Percentiles rank a stretch among this genome's conserved stretches.
phyloP scores from a whole-genome alignment of 345 rosid genomes.

The Acer campestre region DNA sequence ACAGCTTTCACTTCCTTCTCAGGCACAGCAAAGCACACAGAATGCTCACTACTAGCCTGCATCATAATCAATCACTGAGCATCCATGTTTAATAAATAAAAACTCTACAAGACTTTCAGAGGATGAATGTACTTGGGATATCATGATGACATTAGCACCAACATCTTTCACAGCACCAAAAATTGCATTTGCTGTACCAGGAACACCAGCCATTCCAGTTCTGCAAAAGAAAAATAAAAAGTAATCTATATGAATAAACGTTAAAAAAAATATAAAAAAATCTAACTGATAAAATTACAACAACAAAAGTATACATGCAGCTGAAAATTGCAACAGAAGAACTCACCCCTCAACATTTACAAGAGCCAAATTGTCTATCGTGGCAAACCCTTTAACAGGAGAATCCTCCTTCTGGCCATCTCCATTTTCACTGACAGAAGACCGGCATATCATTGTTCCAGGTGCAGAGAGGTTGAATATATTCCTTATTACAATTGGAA shows the following conservation, averaged over 20 bases:
- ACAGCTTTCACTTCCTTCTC: slow-evolving; percentile 96
- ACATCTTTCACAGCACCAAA: slow-evolving; percentile 95
- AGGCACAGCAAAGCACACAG: slow-evolving; percentile 98
- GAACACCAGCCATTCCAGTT: slow-evolving; percentile 99
- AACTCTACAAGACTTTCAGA: slow-evolving; percentile 11
- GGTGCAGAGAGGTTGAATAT: slow-evolving; percentile 88
- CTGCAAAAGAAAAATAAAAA: slow-evolving; percentile 38
- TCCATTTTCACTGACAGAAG: slow-evolving; percentile 48
- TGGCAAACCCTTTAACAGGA: slow-evolving; percentile 94
- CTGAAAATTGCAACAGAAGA: slow-evolving; percentile 4
- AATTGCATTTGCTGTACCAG: slow-evolving; percentile 95
- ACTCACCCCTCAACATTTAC: slow-evolving; percentile 98
- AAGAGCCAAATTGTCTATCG: slow-evolving; percentile 94
- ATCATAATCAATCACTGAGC: slow-evolving; percentile 32
- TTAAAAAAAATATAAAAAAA: not conserved
- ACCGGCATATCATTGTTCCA: slow-evolving; percentile 82
- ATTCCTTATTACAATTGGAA: slow-evolving; percentile 93
- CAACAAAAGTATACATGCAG: slow-evolving; percentile 3
- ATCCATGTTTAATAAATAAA: slow-evolving; percentile 1
- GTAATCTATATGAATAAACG: slow-evolving; percentile 5
- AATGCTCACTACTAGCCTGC: slow-evolving; percentile 99
- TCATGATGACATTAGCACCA: slow-evolving; percentile 99
- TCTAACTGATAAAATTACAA: not conserved
- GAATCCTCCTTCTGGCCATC: slow-evolving; percentile 47
- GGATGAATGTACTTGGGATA: slow-evolving; percentile 70